Evolutionary conservation across 73 alveolate genomes (phyloP), one percentile per base, ranked within the genome.

Genomic region (Symbiodinium natans): DNA sequence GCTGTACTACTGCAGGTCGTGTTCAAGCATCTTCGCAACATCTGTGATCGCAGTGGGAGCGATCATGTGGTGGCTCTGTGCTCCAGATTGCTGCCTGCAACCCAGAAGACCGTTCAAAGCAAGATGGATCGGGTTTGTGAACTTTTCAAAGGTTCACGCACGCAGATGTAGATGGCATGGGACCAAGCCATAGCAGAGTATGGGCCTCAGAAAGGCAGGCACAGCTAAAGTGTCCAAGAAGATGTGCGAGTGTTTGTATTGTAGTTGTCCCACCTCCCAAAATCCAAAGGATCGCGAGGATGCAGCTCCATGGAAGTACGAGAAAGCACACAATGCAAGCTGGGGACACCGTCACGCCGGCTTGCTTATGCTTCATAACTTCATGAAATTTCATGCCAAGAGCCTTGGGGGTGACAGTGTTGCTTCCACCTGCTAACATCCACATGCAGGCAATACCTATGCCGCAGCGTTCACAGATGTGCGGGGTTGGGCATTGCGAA

Each of bases 391-490:
- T n/a, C n/a, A n/a, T n/a, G n/a, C n/a, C n/a, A n/a, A n/a, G n/a
- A n/a, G n/a, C n/a, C n/a, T n/a, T n/a, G n/a, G n/a, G n/a, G n/a
- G n/a, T n/a, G n/a, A n/a, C 59, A 46, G 59, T 46, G 59, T 9
- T 46, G 59, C 59, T 13, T 46, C 21, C 59, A 46, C 59, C 13
- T n/a, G n/a, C n/a, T n/a, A n/a, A n/a, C n/a, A n/a, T n/a, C n/a
- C n/a, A n/a, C n/a, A n/a, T n/a, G n/a, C 46, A 89, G 95, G 97
- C 87, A 68, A 90, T 36, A 90, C 97, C 36, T 90, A 90, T 41
- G 97, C 97, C 0, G 97, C 97, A 15, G 97, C 97, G 77, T 90
- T 90, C 80, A 90, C 97, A 0, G 97, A 90, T 23, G 97, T 90
- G 6, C 97, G 97, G 33, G 77, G 97, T 68, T 90, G 97, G 97